phyloP scores from a whole-genome alignment of 257 asterid species.

The Misopates orontium region DNA sequence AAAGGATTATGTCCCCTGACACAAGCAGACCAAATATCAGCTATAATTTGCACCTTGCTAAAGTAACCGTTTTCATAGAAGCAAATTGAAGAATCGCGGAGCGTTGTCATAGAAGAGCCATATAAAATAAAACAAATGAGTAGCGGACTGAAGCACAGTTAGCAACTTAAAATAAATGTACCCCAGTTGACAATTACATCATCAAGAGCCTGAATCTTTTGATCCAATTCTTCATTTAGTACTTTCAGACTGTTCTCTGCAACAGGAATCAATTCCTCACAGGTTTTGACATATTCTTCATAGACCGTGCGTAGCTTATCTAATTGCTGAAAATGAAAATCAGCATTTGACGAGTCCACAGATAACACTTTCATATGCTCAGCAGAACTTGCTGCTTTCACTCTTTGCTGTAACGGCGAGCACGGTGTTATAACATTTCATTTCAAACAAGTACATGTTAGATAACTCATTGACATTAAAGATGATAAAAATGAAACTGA shows the following conservation, averaged over 20 bases:
- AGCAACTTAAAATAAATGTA: conserved; percentile 22
- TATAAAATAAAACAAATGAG: conserved; percentile 12
- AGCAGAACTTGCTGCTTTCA: conserved; percentile 55
- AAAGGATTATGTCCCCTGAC: background rate
- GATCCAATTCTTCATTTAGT: conserved; percentile 72
- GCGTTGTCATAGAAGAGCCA: background rate
- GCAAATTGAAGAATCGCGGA: conserved; percentile 17
- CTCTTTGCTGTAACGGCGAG: conserved; percentile 68
- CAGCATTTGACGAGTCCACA: conserved; percentile 62
- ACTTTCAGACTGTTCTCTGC: conserved; percentile 67
- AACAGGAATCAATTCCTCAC: conserved; percentile 70
- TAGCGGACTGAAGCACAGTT: conserved; percentile 3
- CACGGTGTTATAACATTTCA: conserved; percentile 23
- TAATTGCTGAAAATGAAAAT: conserved; percentile 77
- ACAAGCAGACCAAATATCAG: background rate
- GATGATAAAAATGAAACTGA: conserved; percentile 11
- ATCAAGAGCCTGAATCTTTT: conserved; percentile 82
- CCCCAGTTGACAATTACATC: conserved; percentile 59
- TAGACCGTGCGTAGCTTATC: conserved; percentile 78
- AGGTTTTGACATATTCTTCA: conserved; percentile 75
- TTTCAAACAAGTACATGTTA: conserved; percentile 6
- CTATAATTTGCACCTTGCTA: conserved; percentile 4
- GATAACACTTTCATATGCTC: conserved; percentile 61
- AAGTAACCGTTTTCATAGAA: conserved; percentile 6
- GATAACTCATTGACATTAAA: conserved; percentile 19